phyloP scores from a whole-genome alignment of 306 rosid genomes.

The Argentina anserina region DNA sequence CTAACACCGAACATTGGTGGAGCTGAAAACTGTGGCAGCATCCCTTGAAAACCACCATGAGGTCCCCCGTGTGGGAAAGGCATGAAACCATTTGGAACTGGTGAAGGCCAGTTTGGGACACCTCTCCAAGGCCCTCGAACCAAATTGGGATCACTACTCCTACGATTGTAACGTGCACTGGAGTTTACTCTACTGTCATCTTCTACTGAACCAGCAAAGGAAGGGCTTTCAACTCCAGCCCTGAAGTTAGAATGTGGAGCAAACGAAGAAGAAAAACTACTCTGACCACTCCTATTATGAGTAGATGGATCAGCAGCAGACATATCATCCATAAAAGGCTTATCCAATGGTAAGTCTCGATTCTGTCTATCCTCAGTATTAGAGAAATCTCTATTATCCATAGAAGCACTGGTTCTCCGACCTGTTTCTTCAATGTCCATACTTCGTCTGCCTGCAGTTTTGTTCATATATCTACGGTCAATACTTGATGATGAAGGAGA shows the following conservation, averaged over 20 bases:
- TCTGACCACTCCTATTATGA: slow-evolving; percentile 60
- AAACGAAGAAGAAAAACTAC: slow-evolving; percentile 47
- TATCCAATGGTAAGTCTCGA: slow-evolving; percentile 58
- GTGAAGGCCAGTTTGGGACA: slow-evolving; percentile 77
- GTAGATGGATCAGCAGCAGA: slow-evolving; percentile 61
- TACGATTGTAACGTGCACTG: slow-evolving; percentile 66
- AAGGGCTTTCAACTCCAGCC: slow-evolving; percentile 71
- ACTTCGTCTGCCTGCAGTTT: slow-evolving; percentile 53
- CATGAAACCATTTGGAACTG: slow-evolving; percentile 81
- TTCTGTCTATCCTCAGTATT: slow-evolving; percentile 58
- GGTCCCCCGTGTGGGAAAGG: slow-evolving; percentile 93
- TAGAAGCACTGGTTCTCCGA: slow-evolving; percentile 50
- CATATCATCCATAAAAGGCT: slow-evolving; percentile 57
- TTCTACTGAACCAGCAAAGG: slow-evolving; percentile 65
- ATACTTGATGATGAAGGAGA: slow-evolving; percentile 81
- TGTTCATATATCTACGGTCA: slow-evolving; percentile 60
- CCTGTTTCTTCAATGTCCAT: slow-evolving; percentile 75
- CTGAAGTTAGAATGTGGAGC: slow-evolving; percentile 66
- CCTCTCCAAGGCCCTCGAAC: slow-evolving; percentile 96
- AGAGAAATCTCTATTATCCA: slow-evolving; percentile 63
- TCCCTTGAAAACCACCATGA: slow-evolving; percentile 86
- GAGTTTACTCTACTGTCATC: slow-evolving; percentile 83
- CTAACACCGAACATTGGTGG: slow-evolving; percentile 81
- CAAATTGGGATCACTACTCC: slow-evolving; percentile 66
- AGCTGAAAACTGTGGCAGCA: slow-evolving; percentile 79